These are phyloP conservation scores for Schwanniomyces polymorphus DNA, from an alignment of 805 yeast species.

Conservation along the genomic window DNA sequence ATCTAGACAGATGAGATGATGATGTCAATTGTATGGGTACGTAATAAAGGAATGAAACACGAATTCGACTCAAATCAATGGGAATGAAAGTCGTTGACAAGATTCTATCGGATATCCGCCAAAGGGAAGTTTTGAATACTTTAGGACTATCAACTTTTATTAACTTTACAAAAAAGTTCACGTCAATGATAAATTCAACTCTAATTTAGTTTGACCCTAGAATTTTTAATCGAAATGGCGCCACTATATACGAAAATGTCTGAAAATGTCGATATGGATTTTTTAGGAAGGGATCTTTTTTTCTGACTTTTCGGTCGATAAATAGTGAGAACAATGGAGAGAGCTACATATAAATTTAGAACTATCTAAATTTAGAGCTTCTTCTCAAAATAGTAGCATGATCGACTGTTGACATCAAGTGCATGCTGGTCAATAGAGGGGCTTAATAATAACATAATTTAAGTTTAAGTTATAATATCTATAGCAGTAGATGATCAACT, in stretches of 20 bases:
- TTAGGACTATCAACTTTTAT: background rate
- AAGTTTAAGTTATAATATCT: too few species aligned
- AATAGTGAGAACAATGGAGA: background rate
- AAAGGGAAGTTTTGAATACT: background rate
- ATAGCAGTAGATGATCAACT: too few species aligned
- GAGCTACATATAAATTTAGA: background rate
- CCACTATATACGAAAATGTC: background rate
- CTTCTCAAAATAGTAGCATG: background rate
- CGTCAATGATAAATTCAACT: background rate
- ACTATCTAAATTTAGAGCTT: background rate
- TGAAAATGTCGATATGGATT: constrained; percentile 1
- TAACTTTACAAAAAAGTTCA: background rate
- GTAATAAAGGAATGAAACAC: background rate
- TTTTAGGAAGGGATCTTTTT: background rate
- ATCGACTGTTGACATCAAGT: background rate
- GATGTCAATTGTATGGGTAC: background rate
- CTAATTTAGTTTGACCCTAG: background rate
- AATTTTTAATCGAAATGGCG: background rate
- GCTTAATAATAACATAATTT: too few species aligned
- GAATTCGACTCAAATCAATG: background rate
- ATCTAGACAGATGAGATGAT: background rate
- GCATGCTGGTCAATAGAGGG: background rate
- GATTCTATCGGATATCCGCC: background rate
- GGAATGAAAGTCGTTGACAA: background rate
- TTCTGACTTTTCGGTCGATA: background rate